These are phyloP conservation scores for Curvularia sp. DNA, from an alignment of 2,329 filamentous ascomycete genomes.

Conservation along the genomic window DNA sequence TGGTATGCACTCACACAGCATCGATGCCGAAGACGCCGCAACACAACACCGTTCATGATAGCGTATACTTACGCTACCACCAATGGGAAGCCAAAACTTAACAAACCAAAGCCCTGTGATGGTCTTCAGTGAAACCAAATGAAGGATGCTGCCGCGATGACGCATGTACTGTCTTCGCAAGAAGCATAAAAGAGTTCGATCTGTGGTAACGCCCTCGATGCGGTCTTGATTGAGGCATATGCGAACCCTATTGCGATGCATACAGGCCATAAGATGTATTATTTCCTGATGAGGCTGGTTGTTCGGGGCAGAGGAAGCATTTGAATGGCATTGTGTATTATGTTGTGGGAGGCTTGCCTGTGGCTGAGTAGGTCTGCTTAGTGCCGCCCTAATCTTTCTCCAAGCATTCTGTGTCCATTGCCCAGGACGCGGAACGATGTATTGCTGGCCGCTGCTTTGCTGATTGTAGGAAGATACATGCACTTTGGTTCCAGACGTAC, in stretches of 20 bases:
- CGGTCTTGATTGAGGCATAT: slow-evolving; percentile 30
- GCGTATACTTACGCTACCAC: slow-evolving; percentile 31
- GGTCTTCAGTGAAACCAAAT: slow-evolving; percentile 20
- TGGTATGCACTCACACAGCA: slow-evolving; percentile 32
- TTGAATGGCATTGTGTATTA: slow-evolving; percentile 9
- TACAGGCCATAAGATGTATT: slow-evolving; percentile 32
- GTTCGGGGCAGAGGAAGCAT: neutral
- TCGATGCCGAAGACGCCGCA: neutral
- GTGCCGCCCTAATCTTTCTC: neutral
- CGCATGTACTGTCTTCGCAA: slow-evolving; percentile 20
- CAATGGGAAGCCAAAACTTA: slow-evolving; percentile 27
- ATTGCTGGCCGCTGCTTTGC: slow-evolving; percentile 11
- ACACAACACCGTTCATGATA: slow-evolving; percentile 27
- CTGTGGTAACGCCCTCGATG: slow-evolving; percentile 23
- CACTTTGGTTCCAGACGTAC: slow-evolving; percentile 14
- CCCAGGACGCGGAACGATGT: slow-evolving; percentile 7
- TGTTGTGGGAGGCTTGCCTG: slow-evolving; percentile 14
- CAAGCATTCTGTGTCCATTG: slow-evolving; percentile 12
- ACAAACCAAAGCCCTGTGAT: slow-evolving; percentile 33
- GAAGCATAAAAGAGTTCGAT: slow-evolving; percentile 30
- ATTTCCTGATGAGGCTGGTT: slow-evolving; percentile 11
- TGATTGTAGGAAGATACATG: slow-evolving; percentile 1
- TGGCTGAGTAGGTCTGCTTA: neutral
- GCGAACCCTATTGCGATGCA: slow-evolving; percentile 18
- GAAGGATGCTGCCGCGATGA: slow-evolving; percentile 18